Evolutionary conservation across 768 basidiomycete genomes (phyloP), one percentile per base, ranked within the genome.

Genomic region (Cyclocybe cylindracea): DNA sequence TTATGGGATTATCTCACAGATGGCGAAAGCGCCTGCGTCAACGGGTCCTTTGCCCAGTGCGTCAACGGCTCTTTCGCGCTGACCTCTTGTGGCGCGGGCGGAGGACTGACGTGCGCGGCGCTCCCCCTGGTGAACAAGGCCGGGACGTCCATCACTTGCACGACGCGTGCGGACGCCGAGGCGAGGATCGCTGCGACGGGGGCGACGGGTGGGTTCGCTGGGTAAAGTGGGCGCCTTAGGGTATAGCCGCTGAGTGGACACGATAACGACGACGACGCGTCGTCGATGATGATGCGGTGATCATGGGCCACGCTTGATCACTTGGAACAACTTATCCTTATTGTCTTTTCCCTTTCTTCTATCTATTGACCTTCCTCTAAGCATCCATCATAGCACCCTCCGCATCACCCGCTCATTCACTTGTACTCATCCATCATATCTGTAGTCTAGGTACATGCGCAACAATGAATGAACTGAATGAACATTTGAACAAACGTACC

Each of bases 101-200:
- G 34, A 11, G 44, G 44, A 5, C 40, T 51, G 29, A 62, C 70
- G 10, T 83, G 80, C 45, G 72, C 71, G 32, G 79, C 79, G 2
- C 73, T 83, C 39, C 80, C 81, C 29, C 70, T 84, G 10, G 79
- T 82, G 48, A 79, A 80, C 64, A 68, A 61, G 39, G 48, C 73
- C 3, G 82, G 81, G 36, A 81, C 80, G 7, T 77, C 74, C 4
- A 67, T 82, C 49, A 69, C 77, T 9, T 84, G 81, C 64, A 74
- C 71, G 8, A 80, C 78, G 1, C 35, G 60, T 36, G 66, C 72
- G 35, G 81, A 83, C 60, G 75, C 75, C 7, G 54, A 47, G 8
- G 66, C 74, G 5, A 70, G 76, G 37, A 77, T 79, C 46, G 61
- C 67, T 19, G 71, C 69, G 2, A 72, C 76, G 38, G 74, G 71